phyloP scores from a whole-genome alignment of 371 early-diverging fungal genomes.

The Saksenaea oblongispora region DNA sequence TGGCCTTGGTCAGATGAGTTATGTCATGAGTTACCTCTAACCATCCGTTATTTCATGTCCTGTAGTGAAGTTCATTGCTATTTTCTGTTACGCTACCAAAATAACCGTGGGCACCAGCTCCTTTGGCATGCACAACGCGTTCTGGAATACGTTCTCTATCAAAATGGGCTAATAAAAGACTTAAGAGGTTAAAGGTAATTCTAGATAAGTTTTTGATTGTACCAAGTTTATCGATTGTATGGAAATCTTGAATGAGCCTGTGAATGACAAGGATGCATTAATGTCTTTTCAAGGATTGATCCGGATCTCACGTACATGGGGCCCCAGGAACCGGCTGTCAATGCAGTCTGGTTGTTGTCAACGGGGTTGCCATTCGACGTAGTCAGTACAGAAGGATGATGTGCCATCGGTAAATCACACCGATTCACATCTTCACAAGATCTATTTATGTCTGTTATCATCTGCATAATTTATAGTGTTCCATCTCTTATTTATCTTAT shows the following conservation, averaged over 20 bases:
- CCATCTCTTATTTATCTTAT: background rate
- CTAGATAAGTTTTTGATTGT: constrained; percentile 1
- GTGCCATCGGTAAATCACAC: background rate
- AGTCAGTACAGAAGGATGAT: constrained; percentile 21
- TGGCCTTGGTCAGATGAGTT: constrained; percentile 69
- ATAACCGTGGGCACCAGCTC: constrained; percentile 81
- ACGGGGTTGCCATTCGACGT: constrained; percentile 65
- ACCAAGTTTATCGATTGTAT: constrained; percentile 75
- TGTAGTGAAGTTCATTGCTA: background rate
- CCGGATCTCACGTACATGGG: constrained; percentile 27
- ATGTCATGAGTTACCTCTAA: constrained; percentile 77
- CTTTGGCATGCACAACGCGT: constrained; percentile 85
- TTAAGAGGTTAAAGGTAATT: background rate
- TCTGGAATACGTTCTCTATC: constrained; percentile 85
- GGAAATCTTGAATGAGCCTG: constrained; percentile 68
- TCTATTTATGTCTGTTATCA: background rate
- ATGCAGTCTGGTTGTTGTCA: constrained; percentile 65
- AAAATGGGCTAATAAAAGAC: constrained; percentile 58
- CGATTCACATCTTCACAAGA: background rate
- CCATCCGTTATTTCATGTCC: background rate
- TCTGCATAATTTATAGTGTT: background rate
- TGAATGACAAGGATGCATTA: background rate
- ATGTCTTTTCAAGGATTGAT: background rate
- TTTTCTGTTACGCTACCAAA: constrained; percentile 51
- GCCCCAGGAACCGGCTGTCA: constrained; percentile 58